These are phyloP conservation scores for Rugonectria rugulosa DNA, from an alignment of 2,329 filamentous ascomycete genomes.

Conservation along the genomic window DNA sequence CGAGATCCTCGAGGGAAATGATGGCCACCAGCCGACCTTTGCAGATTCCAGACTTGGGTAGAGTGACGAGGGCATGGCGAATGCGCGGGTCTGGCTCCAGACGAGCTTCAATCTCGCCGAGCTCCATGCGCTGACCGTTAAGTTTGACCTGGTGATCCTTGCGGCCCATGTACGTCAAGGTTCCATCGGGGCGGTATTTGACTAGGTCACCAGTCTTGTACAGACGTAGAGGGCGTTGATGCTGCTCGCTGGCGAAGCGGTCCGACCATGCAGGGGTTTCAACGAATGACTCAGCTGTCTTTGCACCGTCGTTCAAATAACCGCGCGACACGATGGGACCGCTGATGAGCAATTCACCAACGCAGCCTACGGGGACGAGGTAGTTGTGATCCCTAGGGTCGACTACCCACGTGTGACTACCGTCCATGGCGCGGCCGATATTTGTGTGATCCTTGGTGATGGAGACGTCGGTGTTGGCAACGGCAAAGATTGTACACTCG, in stretches of 20 bases:
- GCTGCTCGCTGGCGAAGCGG: constrained; percentile 57
- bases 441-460: background rate
- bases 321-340: constrained; percentile 25
- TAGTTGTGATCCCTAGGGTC: constrained; percentile 11
- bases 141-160: constrained; percentile 67
- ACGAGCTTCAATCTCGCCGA: constrained; percentile 52
- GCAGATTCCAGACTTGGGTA: constrained; percentile 39
- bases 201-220: constrained; percentile 59
- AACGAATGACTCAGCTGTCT: constrained; percentile 7
- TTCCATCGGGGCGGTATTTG: constrained; percentile 49
- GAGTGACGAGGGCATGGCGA: constrained; percentile 53
- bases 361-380: constrained; percentile 23
- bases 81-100: constrained; percentile 60
- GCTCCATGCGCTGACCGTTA: constrained; percentile 59
- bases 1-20: constrained; percentile 6
- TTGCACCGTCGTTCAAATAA: constrained; percentile 15
- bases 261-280: background rate
- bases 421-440: constrained; percentile 20
- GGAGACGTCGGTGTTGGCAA: constrained; percentile 3
- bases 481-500: constrained; percentile 23
- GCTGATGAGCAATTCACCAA: constrained; percentile 33
- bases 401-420: constrained; percentile 24
- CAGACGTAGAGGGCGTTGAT: constrained; percentile 41
- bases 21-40: constrained; percentile 25
- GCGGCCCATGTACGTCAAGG: constrained; percentile 55